phyloP scores from a whole-genome alignment of 2,329 filamentous ascomycete species.

The Eurotiales sp. region DNA sequence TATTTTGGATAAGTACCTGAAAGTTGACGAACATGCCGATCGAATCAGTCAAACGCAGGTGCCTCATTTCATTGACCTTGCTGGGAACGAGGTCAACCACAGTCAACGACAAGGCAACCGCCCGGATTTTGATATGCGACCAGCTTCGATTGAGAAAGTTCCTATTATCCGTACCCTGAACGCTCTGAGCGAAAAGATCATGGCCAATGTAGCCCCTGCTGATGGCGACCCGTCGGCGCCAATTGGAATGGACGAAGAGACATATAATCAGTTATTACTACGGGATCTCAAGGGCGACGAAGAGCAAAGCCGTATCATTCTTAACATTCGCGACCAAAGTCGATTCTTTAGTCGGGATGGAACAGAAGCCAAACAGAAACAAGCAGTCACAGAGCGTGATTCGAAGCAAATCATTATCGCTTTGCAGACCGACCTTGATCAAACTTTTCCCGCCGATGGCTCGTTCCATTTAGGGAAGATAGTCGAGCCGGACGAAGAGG shows the following conservation, averaged over 20 bases:
- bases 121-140: conserved; percentile 86
- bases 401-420: conserved; percentile 64
- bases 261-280: conserved; percentile 70
- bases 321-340: conserved; percentile 85
- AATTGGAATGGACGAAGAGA: conserved; percentile 66
- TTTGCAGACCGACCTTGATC: conserved; percentile 59
- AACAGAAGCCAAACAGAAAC: conserved; percentile 32
- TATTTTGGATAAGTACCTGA: conserved; percentile 81
- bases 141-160: conserved; percentile 67
- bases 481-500: conserved; percentile 49
- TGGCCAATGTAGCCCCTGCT: conserved; percentile 77
- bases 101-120: conserved; percentile 82
- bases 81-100: conserved; percentile 92
- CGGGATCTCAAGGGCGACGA: conserved; percentile 74
- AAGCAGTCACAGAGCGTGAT: conserved; percentile 63
- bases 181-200: conserved; percentile 85
- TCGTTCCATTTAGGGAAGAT: conserved; percentile 65
- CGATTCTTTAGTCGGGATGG: conserved; percentile 65
- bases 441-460: conserved; percentile 47
- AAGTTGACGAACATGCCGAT: conserved; percentile 60
- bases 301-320: conserved; percentile 71
- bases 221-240: conserved; percentile 66
- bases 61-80: conserved; percentile 85
- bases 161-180: conserved; percentile 89
- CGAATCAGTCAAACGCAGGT: conserved; percentile 58